Evolutionary conservation across 2,329 filamentous ascomycete species (phyloP).

Genomic region (Berkeleyomyces rouxiae): DNA sequence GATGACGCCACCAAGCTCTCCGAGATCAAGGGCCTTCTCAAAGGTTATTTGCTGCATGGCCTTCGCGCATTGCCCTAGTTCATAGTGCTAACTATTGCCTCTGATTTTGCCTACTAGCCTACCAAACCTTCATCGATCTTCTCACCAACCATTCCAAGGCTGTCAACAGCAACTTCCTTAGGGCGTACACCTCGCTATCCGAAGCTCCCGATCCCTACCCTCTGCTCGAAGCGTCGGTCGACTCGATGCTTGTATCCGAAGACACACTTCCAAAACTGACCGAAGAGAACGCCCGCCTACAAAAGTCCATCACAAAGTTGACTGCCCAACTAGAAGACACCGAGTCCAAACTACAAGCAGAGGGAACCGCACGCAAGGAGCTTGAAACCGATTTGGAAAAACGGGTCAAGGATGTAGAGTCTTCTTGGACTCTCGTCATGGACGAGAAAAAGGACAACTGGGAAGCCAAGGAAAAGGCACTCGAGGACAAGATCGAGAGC

Average conservation of each 20-base stretch:
- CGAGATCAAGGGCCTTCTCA: slow-evolving; percentile 79
- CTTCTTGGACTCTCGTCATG: slow-evolving; percentile 76
- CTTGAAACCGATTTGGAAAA: slow-evolving; percentile 61
- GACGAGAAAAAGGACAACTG: slow-evolving; percentile 94
- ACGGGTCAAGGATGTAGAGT: slow-evolving; percentile 77
- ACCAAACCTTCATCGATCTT: slow-evolving; percentile 93
- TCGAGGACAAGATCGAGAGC: slow-evolving; percentile 88
- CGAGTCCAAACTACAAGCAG: slow-evolving; percentile 63
- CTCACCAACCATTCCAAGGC: slow-evolving; percentile 92
- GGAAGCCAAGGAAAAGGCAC: slow-evolving; percentile 75
- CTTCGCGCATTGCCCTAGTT: neutral
- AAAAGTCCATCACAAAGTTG: slow-evolving; percentile 57
- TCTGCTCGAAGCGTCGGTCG: slow-evolving; percentile 85
- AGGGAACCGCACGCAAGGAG: slow-evolving; percentile 54
- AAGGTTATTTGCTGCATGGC: slow-evolving; percentile 36
- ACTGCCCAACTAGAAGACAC: slow-evolving; percentile 70
- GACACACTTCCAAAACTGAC: slow-evolving; percentile 81
- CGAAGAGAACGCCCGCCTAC: slow-evolving; percentile 78
- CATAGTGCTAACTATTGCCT: neutral
- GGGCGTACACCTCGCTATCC: slow-evolving; percentile 81
- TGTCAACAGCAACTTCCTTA: slow-evolving; percentile 81
- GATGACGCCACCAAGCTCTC: slow-evolving; percentile 74
- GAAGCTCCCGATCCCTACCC: slow-evolving; percentile 96
- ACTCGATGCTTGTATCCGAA: slow-evolving; percentile 69
- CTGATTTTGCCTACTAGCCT: slow-evolving; percentile 39